Evolutionary conservation across 2,329 filamentous ascomycete species (phyloP), one percentile per base, ranked within the genome.

Genomic region (Hypomyces rosellus): DNA sequence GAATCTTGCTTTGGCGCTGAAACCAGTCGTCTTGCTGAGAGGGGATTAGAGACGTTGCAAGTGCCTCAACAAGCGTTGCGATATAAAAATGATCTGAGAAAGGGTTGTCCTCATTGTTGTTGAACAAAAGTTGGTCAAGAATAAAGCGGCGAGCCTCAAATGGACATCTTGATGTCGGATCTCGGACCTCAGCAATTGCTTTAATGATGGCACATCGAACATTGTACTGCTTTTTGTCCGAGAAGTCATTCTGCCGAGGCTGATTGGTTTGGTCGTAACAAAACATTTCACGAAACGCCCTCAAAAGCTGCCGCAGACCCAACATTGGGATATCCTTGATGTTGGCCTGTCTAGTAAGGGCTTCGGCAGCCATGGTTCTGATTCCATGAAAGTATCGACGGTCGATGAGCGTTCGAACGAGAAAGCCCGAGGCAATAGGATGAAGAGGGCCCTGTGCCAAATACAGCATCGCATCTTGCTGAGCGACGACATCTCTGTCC

Each of bases 401-500:
- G 66, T 99, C 93, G 76, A 96, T 87, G 25, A 97, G 74, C 0
- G 93, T 99, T 47, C 93, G 83, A 14, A 90, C 81, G 37, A 97
- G 79, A 55, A 97, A 91, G 0, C 90, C 95, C 1, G 95, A 91
- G 30, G 91, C 86, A 39, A 97, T 81, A 6, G 85, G 84, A 66
- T 92, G 88, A 18, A 88, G 79, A 43, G 82, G 84, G 70, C 65
- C 78, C 65, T 68, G 68, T 38, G 80, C 76, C 57, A 95, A 80
- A 63, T 86, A 89, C 61, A 93, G 77, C 71, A 95, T 82, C 4
- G 89, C 81, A 59, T 86, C 81, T 60, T 84, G 80, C 58, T 86
- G 82, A n/a, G 95, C 95, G 56, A 96, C 89, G 52, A 99, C 89
- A 65, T 99, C 95, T 60, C 92, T 81, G 68, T 99, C 93, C 68